These are phyloP conservation scores for Trichoderma cornu-damae DNA, from an alignment of 2,329 filamentous ascomycete genomes.

Conservation along the genomic window DNA sequence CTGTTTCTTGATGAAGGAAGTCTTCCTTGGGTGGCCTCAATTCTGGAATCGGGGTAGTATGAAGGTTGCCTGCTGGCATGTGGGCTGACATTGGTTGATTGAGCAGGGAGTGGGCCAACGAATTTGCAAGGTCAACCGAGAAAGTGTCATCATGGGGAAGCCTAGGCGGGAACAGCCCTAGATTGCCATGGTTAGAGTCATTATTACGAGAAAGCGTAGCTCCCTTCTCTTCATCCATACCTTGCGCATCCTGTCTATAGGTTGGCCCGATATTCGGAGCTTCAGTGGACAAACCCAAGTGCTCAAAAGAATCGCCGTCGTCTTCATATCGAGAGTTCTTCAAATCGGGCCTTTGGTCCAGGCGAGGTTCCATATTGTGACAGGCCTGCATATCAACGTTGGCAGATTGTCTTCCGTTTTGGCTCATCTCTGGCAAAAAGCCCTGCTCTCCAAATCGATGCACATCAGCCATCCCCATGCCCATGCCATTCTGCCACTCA, in stretches of 20 bases:
- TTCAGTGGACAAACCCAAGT: conserved; percentile 39
- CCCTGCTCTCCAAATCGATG: conserved; percentile 12
- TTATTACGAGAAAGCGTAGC: not conserved
- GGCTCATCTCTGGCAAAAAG: conserved; percentile 17
- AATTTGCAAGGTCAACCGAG: conserved; percentile 36
- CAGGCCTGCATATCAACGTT: conserved; percentile 44
- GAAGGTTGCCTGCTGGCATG: conserved; percentile 25
- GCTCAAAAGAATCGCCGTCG: conserved; percentile 21
- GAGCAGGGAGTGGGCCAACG: conserved; percentile 45
- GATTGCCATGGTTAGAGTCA: not conserved
- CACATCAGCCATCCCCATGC: conserved; percentile 19
- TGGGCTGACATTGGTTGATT: conserved; percentile 43
- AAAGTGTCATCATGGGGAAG: conserved; percentile 15
- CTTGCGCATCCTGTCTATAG: conserved; percentile 19
- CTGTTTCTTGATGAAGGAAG: not conserved
- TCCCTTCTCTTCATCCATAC: conserved; percentile 13
- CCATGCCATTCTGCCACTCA: conserved; percentile 26
- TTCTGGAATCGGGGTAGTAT: not conserved
- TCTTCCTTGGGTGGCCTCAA: not conserved
- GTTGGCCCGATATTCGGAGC: conserved; percentile 34
- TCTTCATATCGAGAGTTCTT: conserved; percentile 32
- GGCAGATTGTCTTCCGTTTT: conserved; percentile 28
- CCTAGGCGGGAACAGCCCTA: conserved; percentile 22
- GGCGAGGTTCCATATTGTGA: conserved; percentile 14
- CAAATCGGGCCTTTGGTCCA: conserved; percentile 17